Evolutionary conservation across 2,329 filamentous ascomycete species (phyloP), one percentile per base, ranked within the genome.

Genomic region (Calonectria montana): DNA sequence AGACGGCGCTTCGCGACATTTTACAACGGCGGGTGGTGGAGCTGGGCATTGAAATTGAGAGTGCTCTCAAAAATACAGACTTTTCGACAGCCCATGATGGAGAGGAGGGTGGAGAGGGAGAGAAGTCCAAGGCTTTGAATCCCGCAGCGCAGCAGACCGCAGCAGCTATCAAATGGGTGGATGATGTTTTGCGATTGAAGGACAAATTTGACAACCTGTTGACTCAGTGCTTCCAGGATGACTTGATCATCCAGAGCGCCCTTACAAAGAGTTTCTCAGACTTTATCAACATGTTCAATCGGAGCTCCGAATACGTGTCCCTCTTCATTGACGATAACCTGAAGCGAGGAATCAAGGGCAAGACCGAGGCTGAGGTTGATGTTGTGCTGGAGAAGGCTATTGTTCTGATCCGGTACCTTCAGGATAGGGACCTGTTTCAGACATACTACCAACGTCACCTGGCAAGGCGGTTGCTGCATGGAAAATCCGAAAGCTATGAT

Each of bases 401-500:
- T 72, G 91, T 93, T 0, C 87, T 99, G 8, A 89, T 99, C 65
- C 92, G 95, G 55, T 98, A 97, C 77, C 90, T 99, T 43, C 91
- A 92, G 67, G 96, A 98, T 80, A 97, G 96, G 84, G 97, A 99
- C 81, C 88, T 97, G 76, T 98, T 99, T 79, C 96, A 99, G 85
- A 91, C 94, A 5, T 99, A 99, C 83, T 98, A 99, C 87, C 98
- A 98, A 87, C 97, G 97, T 82, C 97, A 99, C 84, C 89, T 99
- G 27, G 96, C 94, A 53, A 93, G 94, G 71, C 92, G 97, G 64
- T 86, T 99, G 48, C 87, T 99, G 21, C 94, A 97, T 84, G 94
- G 93, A 81, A 97, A 97, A 79, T 96, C 95, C 0, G 93, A 97
- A 76, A 97, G 94, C 81, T 93, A 94, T 75, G 96, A 98, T 79